Evolutionary conservation across 2,329 filamentous ascomycete genomes (phyloP), one percentile per base, ranked within the genome.

Genomic region (Coccinonectria pachysandricola): DNA sequence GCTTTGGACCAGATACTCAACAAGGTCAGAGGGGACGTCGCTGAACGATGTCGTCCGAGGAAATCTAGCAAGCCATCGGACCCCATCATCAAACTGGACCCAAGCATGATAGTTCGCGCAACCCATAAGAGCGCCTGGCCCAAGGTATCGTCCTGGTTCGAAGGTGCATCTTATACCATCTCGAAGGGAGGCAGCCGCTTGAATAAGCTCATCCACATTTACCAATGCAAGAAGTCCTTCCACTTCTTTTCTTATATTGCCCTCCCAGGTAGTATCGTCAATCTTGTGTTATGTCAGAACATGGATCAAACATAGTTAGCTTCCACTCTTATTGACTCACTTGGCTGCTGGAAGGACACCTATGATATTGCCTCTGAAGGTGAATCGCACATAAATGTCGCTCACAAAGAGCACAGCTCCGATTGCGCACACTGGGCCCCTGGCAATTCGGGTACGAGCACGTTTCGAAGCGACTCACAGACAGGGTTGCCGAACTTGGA

Each of bases 1-100:
- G 40, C 48, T 52, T 13, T 24, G 24, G 3, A 52, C 36, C 10
- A 49, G 24, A 26, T 46, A 48, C 6, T 47, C 45, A 3, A 37
- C 37, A 5, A 49, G 36, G 10, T 23, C 25, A 4, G 32, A 28
- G 6, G 46, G 35, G 6, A 38, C 33, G 19, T 42, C 34, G 15
- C 31, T 35, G 19, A 35, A 40, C 18, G 38, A 24, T 9, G 37
- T 9, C 20, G 40, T 39, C 6, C 43, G 36, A 12, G 45, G 43
- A 8, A 49, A 34, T 23, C 45, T 21, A 21, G 43, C 14, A 11
- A 49, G 34, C 47, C 43, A 50, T 3, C 31, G 25, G 3, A 32
- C 36, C 3, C 36, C 35, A 15, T 47, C 36, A 5, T 36, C 27
- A 21, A 49, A 50, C 15, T 30, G 22, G 28, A 50, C 35, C 26